Evolutionary conservation across 1,284 basidiomycete genomes (phyloP).

Genomic region (Austroboletus novae-zelandiae): DNA sequence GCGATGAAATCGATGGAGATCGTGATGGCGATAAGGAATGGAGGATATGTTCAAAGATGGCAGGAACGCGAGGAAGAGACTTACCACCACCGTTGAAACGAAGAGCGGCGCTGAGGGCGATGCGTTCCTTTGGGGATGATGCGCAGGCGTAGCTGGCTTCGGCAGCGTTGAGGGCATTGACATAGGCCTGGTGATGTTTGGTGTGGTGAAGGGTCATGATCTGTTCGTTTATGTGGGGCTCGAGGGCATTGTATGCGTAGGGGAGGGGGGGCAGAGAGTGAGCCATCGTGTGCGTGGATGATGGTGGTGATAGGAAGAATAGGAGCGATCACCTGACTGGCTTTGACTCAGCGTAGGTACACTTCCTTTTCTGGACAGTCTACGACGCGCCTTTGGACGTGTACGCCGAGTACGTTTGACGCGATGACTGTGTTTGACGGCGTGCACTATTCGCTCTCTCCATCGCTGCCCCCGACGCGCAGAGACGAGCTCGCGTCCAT

Average conservation of each 20-base stretch:
- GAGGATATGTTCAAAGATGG: too few species aligned
- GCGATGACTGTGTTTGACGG: constrained; percentile 32
- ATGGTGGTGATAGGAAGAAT: too few species aligned
- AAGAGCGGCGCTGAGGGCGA: constrained; percentile 70
- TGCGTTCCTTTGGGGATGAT: constrained; percentile 69
- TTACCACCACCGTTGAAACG: constrained; percentile 70
- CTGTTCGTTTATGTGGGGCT: constrained; percentile 79
- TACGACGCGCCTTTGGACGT: too few species aligned
- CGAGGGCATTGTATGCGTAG: constrained; percentile 85
- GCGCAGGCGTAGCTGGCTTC: constrained; percentile 71
- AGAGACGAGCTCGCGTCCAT: constrained; percentile 32
- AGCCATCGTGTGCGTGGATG: constrained; percentile 1
- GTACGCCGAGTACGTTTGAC: too few species aligned
- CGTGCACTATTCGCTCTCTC: constrained; percentile 34
- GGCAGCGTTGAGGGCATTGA: constrained; percentile 75
- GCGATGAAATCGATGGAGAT: constrained; percentile 13
- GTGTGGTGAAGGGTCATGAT: constrained; percentile 87
- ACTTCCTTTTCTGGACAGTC: too few species aligned
- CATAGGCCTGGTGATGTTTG: constrained; percentile 85
- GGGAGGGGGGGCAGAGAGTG: constrained; percentile 80
- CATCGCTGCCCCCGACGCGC: constrained; percentile 30
- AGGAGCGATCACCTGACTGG: too few species aligned
- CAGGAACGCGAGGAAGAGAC: constrained; percentile 9
- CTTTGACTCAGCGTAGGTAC: too few species aligned
- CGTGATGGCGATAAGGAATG: constrained; percentile 9